Percentiles rank a stretch among this genome's conserved stretches.
These are phyloP conservation scores for Aspergillus egyptiacus DNA, from an alignment of 495 filamentous ascomycete species.

Conservation along the genomic window DNA sequence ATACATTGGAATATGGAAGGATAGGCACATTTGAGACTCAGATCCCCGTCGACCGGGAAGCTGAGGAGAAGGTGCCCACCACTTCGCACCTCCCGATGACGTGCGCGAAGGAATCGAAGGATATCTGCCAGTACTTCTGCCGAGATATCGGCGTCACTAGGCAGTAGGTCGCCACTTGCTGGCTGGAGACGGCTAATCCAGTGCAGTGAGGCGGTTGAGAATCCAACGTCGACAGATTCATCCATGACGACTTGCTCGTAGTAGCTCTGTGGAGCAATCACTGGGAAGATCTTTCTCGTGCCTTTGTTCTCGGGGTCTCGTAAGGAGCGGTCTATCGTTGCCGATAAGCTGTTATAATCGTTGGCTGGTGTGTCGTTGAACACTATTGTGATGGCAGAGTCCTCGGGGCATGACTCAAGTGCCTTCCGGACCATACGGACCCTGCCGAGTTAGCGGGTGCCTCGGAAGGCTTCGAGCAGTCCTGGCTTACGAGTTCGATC, in stretches of 20 bases:
- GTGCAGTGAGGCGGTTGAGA: conserved; percentile 4
- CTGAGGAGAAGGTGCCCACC: conserved; percentile 7
- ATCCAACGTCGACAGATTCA: conserved; percentile 1
- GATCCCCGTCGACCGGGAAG: conserved; percentile 4
- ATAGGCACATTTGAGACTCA: conserved; percentile 1
- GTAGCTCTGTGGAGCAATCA: conserved; percentile 6
- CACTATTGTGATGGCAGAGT: background rate
- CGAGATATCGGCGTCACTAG: conserved; percentile 1
- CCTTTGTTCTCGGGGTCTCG: background rate
- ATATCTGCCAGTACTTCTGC: conserved; percentile 2
- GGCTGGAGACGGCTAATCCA: conserved; percentile 8
- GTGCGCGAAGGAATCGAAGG: background rate
- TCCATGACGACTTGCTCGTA: conserved; percentile 4
- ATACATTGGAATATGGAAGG: conserved; percentile 1
- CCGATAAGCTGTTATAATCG: conserved; percentile 4
- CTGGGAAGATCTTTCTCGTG: background rate
- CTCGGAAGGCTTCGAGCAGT: background rate
- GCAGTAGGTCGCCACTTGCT: background rate
- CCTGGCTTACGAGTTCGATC: conserved; percentile 5
- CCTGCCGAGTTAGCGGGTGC: background rate
- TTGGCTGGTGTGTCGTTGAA: conserved; percentile 9
- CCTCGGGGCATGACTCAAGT: background rate
- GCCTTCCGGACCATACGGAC: conserved; percentile 5
- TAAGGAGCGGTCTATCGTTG: conserved; percentile 4
- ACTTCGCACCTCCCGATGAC: background rate